Evolutionary conservation across 2,329 filamentous ascomycete genomes (phyloP).

Genomic region (Phialophora tarda): DNA sequence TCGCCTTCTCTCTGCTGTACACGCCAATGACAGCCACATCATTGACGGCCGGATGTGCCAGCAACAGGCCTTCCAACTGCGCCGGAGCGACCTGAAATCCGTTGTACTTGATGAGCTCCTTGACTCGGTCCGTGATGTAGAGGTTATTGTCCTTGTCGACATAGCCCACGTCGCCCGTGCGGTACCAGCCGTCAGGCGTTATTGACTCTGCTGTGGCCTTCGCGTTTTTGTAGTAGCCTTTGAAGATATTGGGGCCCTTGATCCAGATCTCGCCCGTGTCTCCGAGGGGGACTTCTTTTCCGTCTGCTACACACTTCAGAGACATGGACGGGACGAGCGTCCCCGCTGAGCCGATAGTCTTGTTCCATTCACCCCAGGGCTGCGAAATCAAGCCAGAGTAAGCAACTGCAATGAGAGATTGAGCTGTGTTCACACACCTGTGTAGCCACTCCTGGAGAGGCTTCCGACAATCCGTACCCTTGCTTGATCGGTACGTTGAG

Average conservation of each 20-base stretch:
- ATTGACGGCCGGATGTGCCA: slow-evolving; percentile 56
- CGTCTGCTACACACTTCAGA: slow-evolving; percentile 62
- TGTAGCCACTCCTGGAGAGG: slow-evolving; percentile 64
- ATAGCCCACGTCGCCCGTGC: slow-evolving; percentile 83
- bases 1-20: slow-evolving; percentile 48
- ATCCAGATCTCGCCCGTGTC: slow-evolving; percentile 71
- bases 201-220: slow-evolving; percentile 56
- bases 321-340: slow-evolving; percentile 71
- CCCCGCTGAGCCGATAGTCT: slow-evolving; percentile 76
- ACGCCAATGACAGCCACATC: slow-evolving; percentile 70
- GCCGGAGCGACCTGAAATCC: slow-evolving; percentile 74
- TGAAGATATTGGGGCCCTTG: slow-evolving; percentile 65
- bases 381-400: slow-evolving; percentile 51
- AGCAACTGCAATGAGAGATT: slow-evolving; percentile 58
- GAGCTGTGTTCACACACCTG: slow-evolving; percentile 68
- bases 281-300: slow-evolving; percentile 63
- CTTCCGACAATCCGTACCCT: slow-evolving; percentile 85
- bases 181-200: slow-evolving; percentile 78
- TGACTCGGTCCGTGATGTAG: slow-evolving; percentile 85
- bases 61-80: slow-evolving; percentile 64
- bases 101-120: slow-evolving; percentile 69
- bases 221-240: slow-evolving; percentile 59
- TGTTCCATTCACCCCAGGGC: slow-evolving; percentile 73
- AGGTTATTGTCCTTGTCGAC: slow-evolving; percentile 78
- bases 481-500: slow-evolving; percentile 83